Percentiles rank a stretch among this genome's conserved stretches.
These are phyloP conservation scores for Botryotinia convoluta DNA, from an alignment of 2,329 filamentous ascomycete species.

Conservation along the genomic window DNA sequence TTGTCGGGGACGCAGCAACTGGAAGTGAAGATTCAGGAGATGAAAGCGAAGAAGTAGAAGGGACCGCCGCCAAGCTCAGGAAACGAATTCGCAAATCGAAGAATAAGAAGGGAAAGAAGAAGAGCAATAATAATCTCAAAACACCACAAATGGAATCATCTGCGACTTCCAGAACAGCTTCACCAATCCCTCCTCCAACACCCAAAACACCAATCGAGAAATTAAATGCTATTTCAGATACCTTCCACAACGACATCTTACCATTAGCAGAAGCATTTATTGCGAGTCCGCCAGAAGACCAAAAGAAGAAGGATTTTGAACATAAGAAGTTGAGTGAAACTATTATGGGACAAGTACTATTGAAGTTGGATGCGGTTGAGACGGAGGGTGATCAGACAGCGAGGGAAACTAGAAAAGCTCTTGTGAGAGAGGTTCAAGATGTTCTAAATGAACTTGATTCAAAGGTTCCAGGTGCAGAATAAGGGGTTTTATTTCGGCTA, in stretches of 20 bases:
- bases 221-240: conserved; percentile 61
- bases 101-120: conserved; percentile 42
- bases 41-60: conserved; percentile 42
- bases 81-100: conserved; percentile 40
- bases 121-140: conserved; percentile 34
- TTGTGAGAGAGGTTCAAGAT: conserved; percentile 70
- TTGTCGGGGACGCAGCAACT: conserved; percentile 51
- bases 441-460: conserved; percentile 63
- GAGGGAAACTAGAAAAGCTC: conserved; percentile 63
- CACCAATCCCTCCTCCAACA: conserved; percentile 37
- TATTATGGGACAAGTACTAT: conserved; percentile 69
- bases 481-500: not conserved
- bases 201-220: conserved; percentile 54
- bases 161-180: conserved; percentile 32
- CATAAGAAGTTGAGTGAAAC: conserved; percentile 74
- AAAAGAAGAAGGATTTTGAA: conserved; percentile 68
- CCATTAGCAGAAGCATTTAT: conserved; percentile 64
- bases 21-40: conserved; percentile 46
- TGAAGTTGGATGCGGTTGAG: conserved; percentile 76
- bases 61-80: conserved; percentile 35
- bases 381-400: conserved; percentile 66
- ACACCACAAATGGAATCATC: conserved; percentile 35
- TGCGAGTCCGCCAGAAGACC: conserved; percentile 59
- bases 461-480: conserved; percentile 16
- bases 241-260: conserved; percentile 63